These are phyloP conservation scores for Colletotrichum eleusines DNA, from an alignment of 2,329 filamentous ascomycete genomes.

Conservation along the genomic window DNA sequence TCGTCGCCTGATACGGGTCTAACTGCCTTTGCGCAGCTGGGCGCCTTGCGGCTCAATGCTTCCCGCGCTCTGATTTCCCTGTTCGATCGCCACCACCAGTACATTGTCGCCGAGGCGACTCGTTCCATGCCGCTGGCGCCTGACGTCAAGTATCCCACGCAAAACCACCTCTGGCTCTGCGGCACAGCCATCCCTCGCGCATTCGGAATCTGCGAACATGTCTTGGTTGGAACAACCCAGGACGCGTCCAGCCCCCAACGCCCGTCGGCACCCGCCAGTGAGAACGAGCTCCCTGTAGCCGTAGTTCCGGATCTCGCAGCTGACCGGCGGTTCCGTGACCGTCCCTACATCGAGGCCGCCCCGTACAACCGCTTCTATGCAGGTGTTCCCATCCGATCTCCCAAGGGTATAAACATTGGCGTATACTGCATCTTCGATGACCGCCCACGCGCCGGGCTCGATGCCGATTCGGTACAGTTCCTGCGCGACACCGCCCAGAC, in stretches of 20 bases:
- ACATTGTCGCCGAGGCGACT: conserved; percentile 65
- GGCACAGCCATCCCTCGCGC: conserved; percentile 49
- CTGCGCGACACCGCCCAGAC: conserved; percentile 50
- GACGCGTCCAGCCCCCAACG: conserved; percentile 4
- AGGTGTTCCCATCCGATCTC: conserved; percentile 56
- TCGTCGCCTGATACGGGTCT: conserved; percentile 55
- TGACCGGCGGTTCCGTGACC: conserved; percentile 49
- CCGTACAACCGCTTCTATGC: conserved; percentile 54
- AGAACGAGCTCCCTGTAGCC: conserved; percentile 49
- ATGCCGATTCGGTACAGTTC: conserved; percentile 45
- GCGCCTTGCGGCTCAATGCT: conserved; percentile 54
- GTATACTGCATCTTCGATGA: conserved; percentile 52
- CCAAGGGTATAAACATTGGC: conserved; percentile 57
- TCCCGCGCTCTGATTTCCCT: conserved; percentile 61
- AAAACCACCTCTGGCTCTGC: conserved; percentile 45
- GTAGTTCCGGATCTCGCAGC: conserved; percentile 51
- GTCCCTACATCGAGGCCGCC: conserved; percentile 46
- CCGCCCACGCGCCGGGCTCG: conserved; percentile 47
- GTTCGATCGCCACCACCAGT: conserved; percentile 61
- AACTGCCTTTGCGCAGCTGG: conserved; percentile 64
- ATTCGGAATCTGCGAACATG: conserved; percentile 48
- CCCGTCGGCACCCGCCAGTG: not conserved
- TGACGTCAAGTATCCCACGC: conserved; percentile 32
- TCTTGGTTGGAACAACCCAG: conserved; percentile 41
- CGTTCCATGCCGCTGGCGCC: conserved; percentile 53